These are phyloP conservation scores for Bipolaris bicolor DNA, from an alignment of 2,329 filamentous ascomycete genomes.

Conservation along the genomic window DNA sequence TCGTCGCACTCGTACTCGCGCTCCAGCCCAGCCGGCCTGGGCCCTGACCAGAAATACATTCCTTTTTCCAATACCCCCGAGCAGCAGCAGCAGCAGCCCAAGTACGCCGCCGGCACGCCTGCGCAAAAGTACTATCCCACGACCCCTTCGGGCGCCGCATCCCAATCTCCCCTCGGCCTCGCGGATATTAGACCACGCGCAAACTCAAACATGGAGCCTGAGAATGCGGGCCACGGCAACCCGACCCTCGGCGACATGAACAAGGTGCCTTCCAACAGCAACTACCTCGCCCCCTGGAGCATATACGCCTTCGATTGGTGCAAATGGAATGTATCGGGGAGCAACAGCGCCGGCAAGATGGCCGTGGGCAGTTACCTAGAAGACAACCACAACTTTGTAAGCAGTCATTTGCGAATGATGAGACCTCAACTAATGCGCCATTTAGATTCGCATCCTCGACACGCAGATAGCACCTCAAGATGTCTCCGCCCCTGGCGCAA, in stretches of 20 bases:
- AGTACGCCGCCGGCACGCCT: constrained; percentile 50
- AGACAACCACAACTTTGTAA: constrained; percentile 89
- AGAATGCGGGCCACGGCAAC: constrained; percentile 62
- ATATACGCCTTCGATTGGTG: constrained; percentile 99
- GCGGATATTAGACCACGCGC: constrained; percentile 89
- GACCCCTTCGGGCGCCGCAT: constrained; percentile 63
- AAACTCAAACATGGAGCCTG: constrained; percentile 80
- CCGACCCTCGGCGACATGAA: constrained; percentile 69
- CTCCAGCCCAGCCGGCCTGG: constrained; percentile 75
- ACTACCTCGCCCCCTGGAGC: constrained; percentile 92
- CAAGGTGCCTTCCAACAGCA: constrained; percentile 76
- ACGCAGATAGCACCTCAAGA: constrained; percentile 76
- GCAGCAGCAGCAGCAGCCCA: constrained; percentile 47
- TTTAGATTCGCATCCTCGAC: constrained; percentile 87
- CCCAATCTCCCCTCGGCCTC: constrained; percentile 87
- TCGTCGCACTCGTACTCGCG: constrained; percentile 70
- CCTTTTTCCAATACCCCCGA: constrained; percentile 70
- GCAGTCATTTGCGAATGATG: neutral
- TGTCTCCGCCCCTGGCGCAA: constrained; percentile 70
- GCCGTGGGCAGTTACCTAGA: constrained; percentile 96
- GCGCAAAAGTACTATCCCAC: constrained; percentile 65
- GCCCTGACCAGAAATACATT: constrained; percentile 66
- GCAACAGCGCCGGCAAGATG: constrained; percentile 81
- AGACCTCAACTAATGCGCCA: neutral
- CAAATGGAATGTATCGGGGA: constrained; percentile 84